Percentiles rank a stretch among this genome's conserved stretches.
These are phyloP conservation scores for Melaleuca alternifolia DNA, from an alignment of 345 rosid species.

Conservation along the genomic window DNA sequence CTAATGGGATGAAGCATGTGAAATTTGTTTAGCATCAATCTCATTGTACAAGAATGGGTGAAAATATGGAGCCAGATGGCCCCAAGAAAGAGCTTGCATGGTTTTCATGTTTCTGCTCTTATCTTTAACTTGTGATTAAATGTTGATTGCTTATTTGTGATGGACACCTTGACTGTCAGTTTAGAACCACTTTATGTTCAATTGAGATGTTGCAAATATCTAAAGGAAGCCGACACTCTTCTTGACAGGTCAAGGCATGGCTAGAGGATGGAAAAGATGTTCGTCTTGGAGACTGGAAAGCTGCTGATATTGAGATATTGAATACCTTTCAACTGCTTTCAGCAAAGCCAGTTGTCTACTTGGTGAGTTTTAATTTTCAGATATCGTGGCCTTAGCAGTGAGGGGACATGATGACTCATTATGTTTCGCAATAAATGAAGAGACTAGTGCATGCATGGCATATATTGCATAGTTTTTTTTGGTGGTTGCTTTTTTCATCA, in stretches of 20 bases:
- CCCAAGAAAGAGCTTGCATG: not conserved
- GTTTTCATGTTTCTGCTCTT: not conserved
- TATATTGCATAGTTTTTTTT: not conserved
- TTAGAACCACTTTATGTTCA: not conserved
- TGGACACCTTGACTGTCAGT: not conserved
- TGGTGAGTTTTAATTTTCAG: slow-evolving; percentile 30
- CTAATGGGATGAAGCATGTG: not conserved
- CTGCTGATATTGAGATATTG: slow-evolving; percentile 88
- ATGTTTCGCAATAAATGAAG: not conserved
- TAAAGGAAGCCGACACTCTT: not conserved
- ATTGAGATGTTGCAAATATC: not conserved
- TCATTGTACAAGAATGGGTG: not conserved
- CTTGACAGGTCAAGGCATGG: slow-evolving; percentile 66
- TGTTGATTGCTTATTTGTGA: not conserved
- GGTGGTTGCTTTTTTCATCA: not conserved
- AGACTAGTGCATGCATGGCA: not conserved
- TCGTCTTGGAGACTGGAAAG: slow-evolving; percentile 95
- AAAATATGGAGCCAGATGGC: not conserved
- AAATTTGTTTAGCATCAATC: not conserved
- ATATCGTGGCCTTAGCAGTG: not conserved
- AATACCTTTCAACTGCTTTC: slow-evolving; percentile 93
- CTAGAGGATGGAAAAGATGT: slow-evolving; percentile 79
- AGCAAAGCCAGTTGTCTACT: slow-evolving; percentile 95
- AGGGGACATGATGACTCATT: not conserved
- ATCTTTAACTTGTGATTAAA: not conserved